These are phyloP conservation scores for Funneliformis mosseae DNA, from an alignment of 192 early-diverging fungal species.

Conservation along the genomic window DNA sequence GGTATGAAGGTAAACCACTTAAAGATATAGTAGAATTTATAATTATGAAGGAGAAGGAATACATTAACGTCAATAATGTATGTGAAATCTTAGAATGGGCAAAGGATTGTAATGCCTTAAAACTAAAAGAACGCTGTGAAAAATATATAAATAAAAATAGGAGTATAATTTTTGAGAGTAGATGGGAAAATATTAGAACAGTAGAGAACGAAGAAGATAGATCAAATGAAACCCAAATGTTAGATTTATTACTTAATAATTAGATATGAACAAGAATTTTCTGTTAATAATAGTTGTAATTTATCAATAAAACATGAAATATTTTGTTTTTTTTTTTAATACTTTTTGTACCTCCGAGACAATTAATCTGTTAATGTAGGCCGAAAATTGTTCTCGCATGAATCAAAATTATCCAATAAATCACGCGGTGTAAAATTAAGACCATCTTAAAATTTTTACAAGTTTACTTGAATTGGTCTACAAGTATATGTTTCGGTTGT, in stretches of 20 bases:
- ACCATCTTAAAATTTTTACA: too few relatives aligned
- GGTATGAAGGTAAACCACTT: not conserved
- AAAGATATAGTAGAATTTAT: not conserved
- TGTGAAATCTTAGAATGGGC: not conserved
- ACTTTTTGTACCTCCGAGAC: too few relatives aligned
- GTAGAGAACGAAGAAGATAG: not conserved
- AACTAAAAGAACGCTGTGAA: not conserved
- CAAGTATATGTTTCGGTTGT: too few relatives aligned
- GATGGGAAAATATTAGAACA: not conserved
- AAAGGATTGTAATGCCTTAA: not conserved
- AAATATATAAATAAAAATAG: not conserved
- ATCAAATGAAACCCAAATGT: not conserved
- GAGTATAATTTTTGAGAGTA: not conserved
- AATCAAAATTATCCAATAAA: too few relatives aligned
- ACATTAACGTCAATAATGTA: conserved; percentile 6
- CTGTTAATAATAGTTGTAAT: not conserved
- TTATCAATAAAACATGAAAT: too few relatives aligned
- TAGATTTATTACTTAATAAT: not conserved
- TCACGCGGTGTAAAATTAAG: too few relatives aligned
- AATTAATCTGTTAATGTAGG: too few relatives aligned
- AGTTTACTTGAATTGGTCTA: too few relatives aligned
- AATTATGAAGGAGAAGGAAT: not conserved
- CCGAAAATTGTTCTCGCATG: too few relatives aligned
- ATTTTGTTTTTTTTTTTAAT: not conserved
- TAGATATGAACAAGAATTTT: not conserved